A percentile compares a stretch with the other conserved stretches of the same genome.
These are phyloP conservation scores for Eremothecium sinecaudum DNA, from an alignment of 1,139 yeast species.

Conservation along the genomic window DNA sequence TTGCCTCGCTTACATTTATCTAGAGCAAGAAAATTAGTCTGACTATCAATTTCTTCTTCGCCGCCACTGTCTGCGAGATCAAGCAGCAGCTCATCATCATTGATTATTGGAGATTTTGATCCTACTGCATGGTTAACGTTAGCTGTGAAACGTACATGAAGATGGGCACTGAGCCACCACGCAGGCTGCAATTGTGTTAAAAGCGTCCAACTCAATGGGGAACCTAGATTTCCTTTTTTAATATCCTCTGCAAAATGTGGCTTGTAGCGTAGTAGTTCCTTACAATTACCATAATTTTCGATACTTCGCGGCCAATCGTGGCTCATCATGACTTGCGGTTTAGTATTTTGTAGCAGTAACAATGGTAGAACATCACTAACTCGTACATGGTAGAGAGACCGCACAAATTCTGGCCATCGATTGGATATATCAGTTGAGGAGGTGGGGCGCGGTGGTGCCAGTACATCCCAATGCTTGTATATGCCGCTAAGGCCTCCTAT, in stretches of 20 bases:
- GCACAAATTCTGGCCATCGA: conserved; percentile 36
- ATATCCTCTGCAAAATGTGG: conserved; percentile 64
- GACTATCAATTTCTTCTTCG: conserved; percentile 3
- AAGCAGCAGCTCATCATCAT: conserved; percentile 36
- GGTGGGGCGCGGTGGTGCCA: conserved; percentile 25
- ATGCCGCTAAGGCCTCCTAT: conserved; percentile 86
- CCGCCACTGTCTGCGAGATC: conserved; percentile 29
- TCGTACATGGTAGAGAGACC: conserved; percentile 66
- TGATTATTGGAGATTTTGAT: conserved; percentile 12
- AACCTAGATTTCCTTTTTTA: conserved; percentile 54
- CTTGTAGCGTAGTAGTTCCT: conserved; percentile 43
- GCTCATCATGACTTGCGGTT: conserved; percentile 41
- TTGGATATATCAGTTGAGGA: conserved; percentile 32
- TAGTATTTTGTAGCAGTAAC: conserved; percentile 28
- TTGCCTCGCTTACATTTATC: conserved; percentile 73
- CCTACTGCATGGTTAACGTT: conserved; percentile 33
- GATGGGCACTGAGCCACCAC: conserved; percentile 83
- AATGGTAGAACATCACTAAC: conserved; percentile 54
- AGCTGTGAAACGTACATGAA: conserved; percentile 72
- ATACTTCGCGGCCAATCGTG: conserved; percentile 97
- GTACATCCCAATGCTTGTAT: conserved; percentile 44
- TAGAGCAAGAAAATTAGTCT: conserved; percentile 62
- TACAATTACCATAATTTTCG: conserved; percentile 51
- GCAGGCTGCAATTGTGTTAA: conserved; percentile 49
- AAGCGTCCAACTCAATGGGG: conserved; percentile 56